A percentile compares a stretch with the other conserved stretches of the same genome.
phyloP scores from a whole-genome alignment of 768 basidiomycete genomes.

The Russula emetica region DNA sequence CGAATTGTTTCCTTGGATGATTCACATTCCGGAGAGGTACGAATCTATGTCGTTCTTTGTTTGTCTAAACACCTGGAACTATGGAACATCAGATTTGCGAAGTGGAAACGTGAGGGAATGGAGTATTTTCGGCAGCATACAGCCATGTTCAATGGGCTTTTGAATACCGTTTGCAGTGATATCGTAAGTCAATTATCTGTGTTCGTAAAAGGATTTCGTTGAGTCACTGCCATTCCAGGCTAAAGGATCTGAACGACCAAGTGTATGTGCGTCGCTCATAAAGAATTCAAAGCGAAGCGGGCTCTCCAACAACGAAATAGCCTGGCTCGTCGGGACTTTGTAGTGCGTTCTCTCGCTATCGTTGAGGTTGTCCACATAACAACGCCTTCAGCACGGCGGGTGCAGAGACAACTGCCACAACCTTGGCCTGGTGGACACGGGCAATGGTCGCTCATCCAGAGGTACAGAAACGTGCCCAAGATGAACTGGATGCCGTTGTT shows the following conservation, averaged over 20 bases:
- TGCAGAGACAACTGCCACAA: slow-evolving; percentile 15
- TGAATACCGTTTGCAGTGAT: slow-evolving; percentile 12
- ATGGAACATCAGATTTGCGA: slow-evolving; percentile 14
- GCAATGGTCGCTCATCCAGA: slow-evolving; percentile 26
- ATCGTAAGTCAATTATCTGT: slow-evolving; percentile 13
- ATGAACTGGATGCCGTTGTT: slow-evolving; percentile 11
- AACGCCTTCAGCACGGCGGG: background rate
- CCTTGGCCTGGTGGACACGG: slow-evolving; percentile 16
- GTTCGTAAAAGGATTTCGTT: background rate
- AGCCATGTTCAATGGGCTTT: slow-evolving; percentile 23
- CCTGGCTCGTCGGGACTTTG: slow-evolving; percentile 24
- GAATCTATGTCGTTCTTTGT: too few relatives aligned
- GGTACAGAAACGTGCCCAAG: slow-evolving; percentile 16
- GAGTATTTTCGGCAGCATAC: slow-evolving; percentile 1
- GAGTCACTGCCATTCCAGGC: background rate
- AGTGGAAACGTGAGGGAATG: slow-evolving; percentile 30
- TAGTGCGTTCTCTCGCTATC: slow-evolving; percentile 8
- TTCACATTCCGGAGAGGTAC: slow-evolving; percentile 24
- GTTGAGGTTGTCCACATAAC: background rate
- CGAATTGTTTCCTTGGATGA: slow-evolving; percentile 28
- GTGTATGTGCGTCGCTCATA: slow-evolving; percentile 13
- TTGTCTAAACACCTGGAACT: too few relatives aligned
- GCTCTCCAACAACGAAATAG: slow-evolving; percentile 22
- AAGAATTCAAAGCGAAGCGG: slow-evolving; percentile 11
- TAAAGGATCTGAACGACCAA: slow-evolving; percentile 11